These are phyloP conservation scores for Orbilia blumenaviensis DNA, from an alignment of 2,329 filamentous ascomycete species.

Conservation along the genomic window DNA sequence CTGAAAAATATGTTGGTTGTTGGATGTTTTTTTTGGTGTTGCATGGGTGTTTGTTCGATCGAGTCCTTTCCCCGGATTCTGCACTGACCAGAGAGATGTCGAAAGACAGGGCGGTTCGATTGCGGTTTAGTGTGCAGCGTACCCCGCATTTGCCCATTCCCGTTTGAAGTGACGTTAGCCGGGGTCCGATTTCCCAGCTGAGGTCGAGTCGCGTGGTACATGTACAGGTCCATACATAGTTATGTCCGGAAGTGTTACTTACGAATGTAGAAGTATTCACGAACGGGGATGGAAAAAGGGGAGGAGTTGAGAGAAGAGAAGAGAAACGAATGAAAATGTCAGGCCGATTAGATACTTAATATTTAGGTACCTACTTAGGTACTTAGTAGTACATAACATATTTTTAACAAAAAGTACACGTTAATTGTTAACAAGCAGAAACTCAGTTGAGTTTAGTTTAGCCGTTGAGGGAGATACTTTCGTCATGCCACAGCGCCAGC, in stretches of 20 bases:
- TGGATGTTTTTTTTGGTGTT: constrained; percentile 32
- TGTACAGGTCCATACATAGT: not conserved
- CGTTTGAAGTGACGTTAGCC: constrained; percentile 43
- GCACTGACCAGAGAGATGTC: not conserved
- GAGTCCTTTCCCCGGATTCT: constrained; percentile 50
- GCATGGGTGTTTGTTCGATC: not conserved
- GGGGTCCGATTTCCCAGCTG: constrained; percentile 8
- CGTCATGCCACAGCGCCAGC: not conserved
- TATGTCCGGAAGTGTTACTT: too few relatives aligned
- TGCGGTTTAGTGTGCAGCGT: constrained; percentile 25
- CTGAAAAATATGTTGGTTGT: not conserved
- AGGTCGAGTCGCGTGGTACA: constrained; percentile 40
- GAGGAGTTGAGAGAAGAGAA: too few relatives aligned
- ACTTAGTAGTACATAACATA: too few relatives aligned
- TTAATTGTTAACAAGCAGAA: not conserved
- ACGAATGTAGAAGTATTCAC: too few relatives aligned
- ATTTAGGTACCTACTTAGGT: too few relatives aligned
- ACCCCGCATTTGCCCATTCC: constrained; percentile 52
- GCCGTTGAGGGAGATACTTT: not conserved
- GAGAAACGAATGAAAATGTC: too few relatives aligned
- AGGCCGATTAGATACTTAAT: too few relatives aligned
- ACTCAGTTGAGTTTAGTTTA: not conserved
- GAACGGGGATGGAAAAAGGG: too few relatives aligned
- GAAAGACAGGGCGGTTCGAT: not conserved
- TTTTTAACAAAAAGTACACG: too few relatives aligned